Evolutionary conservation across 2,329 filamentous ascomycete genomes (phyloP), one percentile per base, ranked within the genome.

Genomic region (Alternaria rosae): DNA sequence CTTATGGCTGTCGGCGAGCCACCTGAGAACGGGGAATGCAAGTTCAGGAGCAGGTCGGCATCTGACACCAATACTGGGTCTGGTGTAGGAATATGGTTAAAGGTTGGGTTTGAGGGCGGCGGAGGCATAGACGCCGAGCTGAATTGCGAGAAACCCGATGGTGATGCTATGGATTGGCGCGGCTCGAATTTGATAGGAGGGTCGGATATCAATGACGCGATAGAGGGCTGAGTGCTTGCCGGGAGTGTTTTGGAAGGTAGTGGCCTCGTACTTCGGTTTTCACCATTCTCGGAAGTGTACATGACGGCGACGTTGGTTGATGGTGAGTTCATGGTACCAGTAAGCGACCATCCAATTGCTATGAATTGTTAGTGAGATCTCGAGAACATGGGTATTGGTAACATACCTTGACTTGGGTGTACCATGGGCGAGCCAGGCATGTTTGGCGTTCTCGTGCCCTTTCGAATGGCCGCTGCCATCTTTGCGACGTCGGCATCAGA

Each of bases 291-390:
- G 59, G 85, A 89, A 62, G 92, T 89, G 75, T 93, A 96, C 74
- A 96, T 87, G 58, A 94, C 86, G 1, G 92, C 94, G 5, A 97
- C 82, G 73, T 92, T 95, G 0, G 92, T 93, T 65, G 89, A 93
- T 1, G 92, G 91, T 4, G 92, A 95, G 72, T 96, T 93, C 57
- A 92, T 93, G 2, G 91, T 94, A 13, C 93, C 93, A 0, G 93
- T 93, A n/a, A 97, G 81, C 8, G 92, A 93, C 91, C 92, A 96
- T 1, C 92, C 93, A 61, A 96, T 92, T 1, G 88, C 86, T 85
- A 60, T 59, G 12, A 30, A 35, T 53, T 17, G 53, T 75, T 54
- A 74, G 68, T 48, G n/a, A 42, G 11, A 21, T 17, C 13, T 11
- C 7, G 5, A 26, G 26, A 5, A 10, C 17, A 5, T 32, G 4